phyloP scores from a whole-genome alignment of 2,329 filamentous ascomycete genomes.

The Cladosporium sp. region DNA sequence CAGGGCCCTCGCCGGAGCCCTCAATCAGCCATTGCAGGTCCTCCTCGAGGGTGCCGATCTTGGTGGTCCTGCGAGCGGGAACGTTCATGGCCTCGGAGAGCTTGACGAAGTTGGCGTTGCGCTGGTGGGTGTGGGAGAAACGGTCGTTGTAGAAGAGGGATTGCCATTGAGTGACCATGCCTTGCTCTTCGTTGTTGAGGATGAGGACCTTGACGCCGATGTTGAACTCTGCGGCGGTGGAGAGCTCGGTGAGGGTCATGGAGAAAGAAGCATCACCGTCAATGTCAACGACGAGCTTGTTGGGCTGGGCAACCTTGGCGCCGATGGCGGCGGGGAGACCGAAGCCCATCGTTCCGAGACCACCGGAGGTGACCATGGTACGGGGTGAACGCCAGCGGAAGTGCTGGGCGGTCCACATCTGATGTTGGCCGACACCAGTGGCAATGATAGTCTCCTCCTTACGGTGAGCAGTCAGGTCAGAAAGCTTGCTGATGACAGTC shows the following conservation, averaged over 20 bases:
- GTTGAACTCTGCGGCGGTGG: slow-evolving; percentile 89
- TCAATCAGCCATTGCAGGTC: slow-evolving; percentile 85
- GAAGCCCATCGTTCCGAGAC: slow-evolving; percentile 93
- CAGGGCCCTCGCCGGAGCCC: slow-evolving; percentile 70
- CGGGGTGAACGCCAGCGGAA: slow-evolving; percentile 91
- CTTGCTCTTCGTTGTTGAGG: slow-evolving; percentile 95
- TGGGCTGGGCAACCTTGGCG: slow-evolving; percentile 78
- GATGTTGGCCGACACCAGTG: slow-evolving; percentile 94
- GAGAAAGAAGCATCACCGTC: slow-evolving; percentile 98
- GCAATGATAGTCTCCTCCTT: slow-evolving; percentile 84
- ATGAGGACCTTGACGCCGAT: slow-evolving; percentile 94
- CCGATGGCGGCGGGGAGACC: slow-evolving; percentile 93
- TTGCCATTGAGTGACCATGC: slow-evolving; percentile 99
- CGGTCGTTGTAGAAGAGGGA: slow-evolving; percentile 95
- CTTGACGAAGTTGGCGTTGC: slow-evolving; percentile 95
- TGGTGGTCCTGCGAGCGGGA: slow-evolving; percentile 65
- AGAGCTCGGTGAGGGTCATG: slow-evolving; percentile 96
- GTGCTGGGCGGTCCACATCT: slow-evolving; percentile 98
- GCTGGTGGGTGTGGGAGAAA: slow-evolving; percentile 87
- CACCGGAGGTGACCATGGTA: slow-evolving; percentile 93
- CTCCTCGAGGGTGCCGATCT: slow-evolving; percentile 72
- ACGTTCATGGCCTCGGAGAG: slow-evolving; percentile 88
- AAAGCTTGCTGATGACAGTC: slow-evolving; percentile 84
- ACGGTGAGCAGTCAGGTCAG: slow-evolving; percentile 71
- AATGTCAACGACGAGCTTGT: slow-evolving; percentile 88